Evolutionary conservation across 208 protist species (phyloP).

Genomic region (Trichomonas tenax): DNA sequence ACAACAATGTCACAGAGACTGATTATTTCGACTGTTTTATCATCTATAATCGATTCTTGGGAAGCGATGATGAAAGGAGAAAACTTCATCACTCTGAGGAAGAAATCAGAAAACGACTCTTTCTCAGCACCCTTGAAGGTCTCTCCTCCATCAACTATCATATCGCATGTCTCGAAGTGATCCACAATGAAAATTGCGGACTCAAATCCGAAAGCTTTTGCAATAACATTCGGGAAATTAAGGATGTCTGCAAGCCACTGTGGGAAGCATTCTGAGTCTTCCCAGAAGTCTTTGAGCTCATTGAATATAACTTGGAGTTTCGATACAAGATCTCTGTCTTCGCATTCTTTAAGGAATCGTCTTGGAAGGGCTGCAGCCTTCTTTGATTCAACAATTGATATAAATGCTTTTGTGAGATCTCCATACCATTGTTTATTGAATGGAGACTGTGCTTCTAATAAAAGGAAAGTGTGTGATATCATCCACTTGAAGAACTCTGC

Average conservation of each 20-base stretch:
- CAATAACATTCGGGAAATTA: not conserved
- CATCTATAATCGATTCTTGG: not conserved
- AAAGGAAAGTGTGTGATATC: not conserved
- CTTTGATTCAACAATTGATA: not conserved
- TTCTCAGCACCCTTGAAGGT: not conserved
- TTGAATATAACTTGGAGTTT: not conserved
- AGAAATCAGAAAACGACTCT: not conserved
- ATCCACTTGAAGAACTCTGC: not conserved
- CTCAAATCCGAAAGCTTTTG: not conserved
- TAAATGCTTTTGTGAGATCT: not conserved
- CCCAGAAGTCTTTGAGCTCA: not conserved
- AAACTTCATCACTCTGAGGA: not conserved
- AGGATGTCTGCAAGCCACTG: not conserved
- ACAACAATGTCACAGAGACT: not conserved
- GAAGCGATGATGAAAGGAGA: not conserved
- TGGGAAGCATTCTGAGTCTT: not conserved
- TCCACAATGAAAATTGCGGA: not conserved
- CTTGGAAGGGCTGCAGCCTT: not conserved
- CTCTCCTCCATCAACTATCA: not conserved
- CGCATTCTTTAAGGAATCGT: not conserved
- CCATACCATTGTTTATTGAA: not conserved
- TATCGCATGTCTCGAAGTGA: not conserved
- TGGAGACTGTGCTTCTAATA: not conserved
- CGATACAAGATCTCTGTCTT: not conserved
- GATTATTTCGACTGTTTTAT: not conserved